A percentile compares a stretch with the other conserved stretches of the same genome.
Evolutionary conservation across 2,329 filamentous ascomycete genomes (phyloP).

Genomic region (Ophiostoma perfectum): DNA sequence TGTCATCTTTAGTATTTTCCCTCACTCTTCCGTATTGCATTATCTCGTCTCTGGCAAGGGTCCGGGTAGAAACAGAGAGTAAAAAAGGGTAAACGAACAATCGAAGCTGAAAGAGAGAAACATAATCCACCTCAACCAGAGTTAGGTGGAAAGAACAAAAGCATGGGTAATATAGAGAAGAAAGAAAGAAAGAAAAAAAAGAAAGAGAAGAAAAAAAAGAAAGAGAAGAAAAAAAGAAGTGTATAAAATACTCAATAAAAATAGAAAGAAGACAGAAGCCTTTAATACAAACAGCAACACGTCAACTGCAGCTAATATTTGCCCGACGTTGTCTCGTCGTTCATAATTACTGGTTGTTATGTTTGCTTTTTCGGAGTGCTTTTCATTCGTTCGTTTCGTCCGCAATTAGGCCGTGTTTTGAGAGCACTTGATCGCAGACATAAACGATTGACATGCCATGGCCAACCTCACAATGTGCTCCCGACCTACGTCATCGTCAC

Average conservation of each 20-base stretch:
- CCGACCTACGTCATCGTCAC: too few species aligned
- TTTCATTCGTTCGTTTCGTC: neutral
- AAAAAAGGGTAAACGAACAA: neutral
- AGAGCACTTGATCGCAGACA: too few species aligned
- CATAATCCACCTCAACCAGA: slow-evolving; percentile 3
- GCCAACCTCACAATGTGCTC: too few species aligned
- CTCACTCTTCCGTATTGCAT: neutral
- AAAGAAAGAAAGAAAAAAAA: neutral
- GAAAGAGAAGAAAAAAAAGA: neutral
- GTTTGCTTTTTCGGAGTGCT: neutral
- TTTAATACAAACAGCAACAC: too few species aligned
- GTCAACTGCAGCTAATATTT: neutral
- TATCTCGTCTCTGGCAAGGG: neutral
- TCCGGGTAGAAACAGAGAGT: neutral
- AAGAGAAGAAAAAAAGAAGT: neutral
- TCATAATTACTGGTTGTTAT: neutral
- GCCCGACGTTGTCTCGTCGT: neutral
- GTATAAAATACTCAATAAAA: neutral
- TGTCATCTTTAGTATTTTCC: neutral
- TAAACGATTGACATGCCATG: too few species aligned
- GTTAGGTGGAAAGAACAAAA: neutral
- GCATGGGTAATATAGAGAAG: too few species aligned
- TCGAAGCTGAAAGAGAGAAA: neutral
- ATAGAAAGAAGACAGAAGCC: too few species aligned
- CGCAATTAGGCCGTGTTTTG: too few species aligned